A percentile compares a stretch with the other conserved stretches of the same genome.
Evolutionary conservation across 495 filamentous ascomycete species (phyloP).

Genomic region (Aspergillus funiculosus): DNA sequence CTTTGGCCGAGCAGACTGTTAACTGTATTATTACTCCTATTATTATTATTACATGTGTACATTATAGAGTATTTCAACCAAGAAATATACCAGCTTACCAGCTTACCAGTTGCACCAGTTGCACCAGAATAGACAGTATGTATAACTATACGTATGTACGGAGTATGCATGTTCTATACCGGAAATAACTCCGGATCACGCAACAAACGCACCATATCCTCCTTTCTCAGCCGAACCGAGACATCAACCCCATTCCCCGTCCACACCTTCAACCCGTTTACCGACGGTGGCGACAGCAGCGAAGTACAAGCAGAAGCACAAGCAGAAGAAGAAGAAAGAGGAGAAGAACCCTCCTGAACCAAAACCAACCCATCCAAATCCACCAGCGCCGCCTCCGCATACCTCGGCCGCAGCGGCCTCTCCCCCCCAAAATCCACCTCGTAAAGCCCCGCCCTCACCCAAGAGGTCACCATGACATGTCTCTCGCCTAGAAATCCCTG

Average conservation of each 20-base stretch:
- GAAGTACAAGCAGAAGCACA: too few species aligned
- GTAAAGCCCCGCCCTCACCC: constrained; percentile 25
- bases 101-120: too few species aligned
- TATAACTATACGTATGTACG: too few species aligned
- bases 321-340: background rate
- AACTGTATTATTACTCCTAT: background rate
- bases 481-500: constrained; percentile 28
- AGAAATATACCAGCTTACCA: too few species aligned
- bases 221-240: constrained; percentile 19
- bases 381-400: constrained; percentile 22
- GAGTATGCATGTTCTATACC: too few species aligned
- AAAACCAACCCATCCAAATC: constrained; percentile 25
- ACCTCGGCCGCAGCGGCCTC: constrained; percentile 19
- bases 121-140: background rate
- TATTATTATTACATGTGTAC: background rate
- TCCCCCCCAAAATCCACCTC: constrained; percentile 28
- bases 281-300: too few species aligned
- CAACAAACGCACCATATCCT: constrained; percentile 26
- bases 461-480: constrained; percentile 30
- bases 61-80: too few species aligned
- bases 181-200: constrained; percentile 7
- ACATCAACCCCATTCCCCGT: constrained; percentile 25
- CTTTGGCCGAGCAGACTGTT: constrained; percentile 89
- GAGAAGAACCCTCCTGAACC: constrained; percentile 26
- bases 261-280: too few species aligned